Conservation (phyloP, 192 early-diverging fungal genomes). For the Mortierella claussenii region DNA sequence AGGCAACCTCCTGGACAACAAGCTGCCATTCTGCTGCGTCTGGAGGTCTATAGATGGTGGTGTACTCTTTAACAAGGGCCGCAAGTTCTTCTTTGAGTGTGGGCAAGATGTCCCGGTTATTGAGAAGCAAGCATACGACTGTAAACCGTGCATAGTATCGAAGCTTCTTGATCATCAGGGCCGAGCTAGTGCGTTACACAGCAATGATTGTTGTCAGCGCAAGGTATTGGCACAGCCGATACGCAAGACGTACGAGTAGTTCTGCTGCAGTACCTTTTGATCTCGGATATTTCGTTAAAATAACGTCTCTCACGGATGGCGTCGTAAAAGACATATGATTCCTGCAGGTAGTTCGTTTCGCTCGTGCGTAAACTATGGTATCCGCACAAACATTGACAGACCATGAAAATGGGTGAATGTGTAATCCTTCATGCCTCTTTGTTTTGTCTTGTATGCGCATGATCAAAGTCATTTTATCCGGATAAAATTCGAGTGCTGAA, state of each 20-base stretch:
- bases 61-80: conserved; percentile 88
- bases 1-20: conserved; percentile 79
- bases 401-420: no score
- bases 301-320: conserved; percentile 95
- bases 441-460: no score
- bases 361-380: conserved; percentile 89
- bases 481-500: neutral
- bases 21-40: conserved; percentile 93
- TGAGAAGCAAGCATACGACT: conserved; percentile 90
- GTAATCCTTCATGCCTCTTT: no score
- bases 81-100: conserved; percentile 88
- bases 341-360: conserved; percentile 96
- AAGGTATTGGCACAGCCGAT: no score
- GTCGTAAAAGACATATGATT: conserved; percentile 96
- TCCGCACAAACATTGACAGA: no score
- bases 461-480: conserved; percentile 14
- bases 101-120: conserved; percentile 82
- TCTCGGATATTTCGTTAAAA: conserved; percentile 93
- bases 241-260: no score
- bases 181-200: conserved; percentile 69
- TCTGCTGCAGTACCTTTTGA: conserved; percentile 87
- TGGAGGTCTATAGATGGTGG: conserved; percentile 83
- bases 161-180: conserved; percentile 96
- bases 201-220: no score
- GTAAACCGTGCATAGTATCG: conserved; percentile 98